Conservation (phyloP, 495 filamentous ascomycete genomes). For the Penicillium verhagenii region DNA sequence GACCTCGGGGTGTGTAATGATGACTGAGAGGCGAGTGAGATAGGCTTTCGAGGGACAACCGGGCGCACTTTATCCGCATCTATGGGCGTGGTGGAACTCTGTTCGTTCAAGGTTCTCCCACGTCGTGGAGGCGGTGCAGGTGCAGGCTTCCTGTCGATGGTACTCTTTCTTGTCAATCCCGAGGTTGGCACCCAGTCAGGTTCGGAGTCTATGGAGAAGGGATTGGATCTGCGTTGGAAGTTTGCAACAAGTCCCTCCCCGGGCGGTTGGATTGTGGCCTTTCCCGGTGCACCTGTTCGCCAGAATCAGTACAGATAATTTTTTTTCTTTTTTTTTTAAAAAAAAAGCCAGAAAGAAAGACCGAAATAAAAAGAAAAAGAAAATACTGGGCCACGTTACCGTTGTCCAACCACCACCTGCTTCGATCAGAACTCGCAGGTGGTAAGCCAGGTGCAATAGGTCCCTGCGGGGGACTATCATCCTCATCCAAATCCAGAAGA, state of each 20-base stretch:
- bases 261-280: conserved; percentile 67
- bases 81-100: not conserved
- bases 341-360: too few species aligned
- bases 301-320: conserved; percentile 14
- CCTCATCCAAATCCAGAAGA: conserved; percentile 64
- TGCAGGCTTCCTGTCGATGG: conserved; percentile 8
- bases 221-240: conserved; percentile 72
- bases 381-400: conserved; percentile 35
- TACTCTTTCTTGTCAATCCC: not conserved
- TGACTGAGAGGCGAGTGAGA: conserved; percentile 25
- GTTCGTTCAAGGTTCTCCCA: not conserved
- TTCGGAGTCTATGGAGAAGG: conserved; percentile 66
- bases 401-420: conserved; percentile 95
- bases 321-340: too few species aligned
- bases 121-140: conserved; percentile 18
- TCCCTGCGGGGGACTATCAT: conserved; percentile 71
- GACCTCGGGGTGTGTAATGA: not conserved
- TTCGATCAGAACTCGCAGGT: conserved; percentile 81
- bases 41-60: conserved; percentile 35
- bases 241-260: conserved; percentile 61
- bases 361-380: too few species aligned
- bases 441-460: conserved; percentile 78
- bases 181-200: conserved; percentile 67
- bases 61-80: conserved; percentile 20
- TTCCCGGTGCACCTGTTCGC: conserved; percentile 63